phyloP scores from a whole-genome alignment of 306 rosid species.

The Heteromeles arbutifolia region DNA sequence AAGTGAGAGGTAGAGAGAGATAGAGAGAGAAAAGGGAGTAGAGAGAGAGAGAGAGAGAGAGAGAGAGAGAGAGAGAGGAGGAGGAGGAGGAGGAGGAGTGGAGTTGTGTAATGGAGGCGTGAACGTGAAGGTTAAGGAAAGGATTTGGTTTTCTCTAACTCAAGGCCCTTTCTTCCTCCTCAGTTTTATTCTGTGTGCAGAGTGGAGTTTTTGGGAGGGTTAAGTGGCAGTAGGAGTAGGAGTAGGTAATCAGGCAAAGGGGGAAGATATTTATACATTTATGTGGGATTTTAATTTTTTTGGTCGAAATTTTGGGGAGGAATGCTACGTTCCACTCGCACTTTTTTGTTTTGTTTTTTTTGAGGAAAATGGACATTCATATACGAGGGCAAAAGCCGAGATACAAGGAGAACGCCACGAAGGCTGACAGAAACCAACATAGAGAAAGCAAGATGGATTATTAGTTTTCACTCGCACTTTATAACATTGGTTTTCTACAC shows the following conservation, averaged over 20 bases:
- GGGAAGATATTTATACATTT: not conserved
- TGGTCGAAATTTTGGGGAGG: not conserved
- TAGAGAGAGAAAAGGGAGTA: not conserved
- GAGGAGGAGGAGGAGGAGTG: not conserved
- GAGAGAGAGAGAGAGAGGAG: constrained; percentile 1
- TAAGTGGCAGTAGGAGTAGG: not conserved
- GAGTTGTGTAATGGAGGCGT: constrained; percentile 51
- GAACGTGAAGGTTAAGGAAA: constrained; percentile 75
- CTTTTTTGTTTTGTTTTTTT: too few relatives aligned
- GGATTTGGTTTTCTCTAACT: constrained; percentile 51
- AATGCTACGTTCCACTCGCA: not conserved
- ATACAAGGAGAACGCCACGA: too few relatives aligned
- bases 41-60: not conserved
- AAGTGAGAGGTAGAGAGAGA: constrained; percentile 9
- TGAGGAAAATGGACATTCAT: too few relatives aligned
- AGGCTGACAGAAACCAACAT: too few relatives aligned
- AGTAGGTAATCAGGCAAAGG: not conserved
- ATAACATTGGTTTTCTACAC: not conserved
- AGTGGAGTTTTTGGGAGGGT: not conserved
- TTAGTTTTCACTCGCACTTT: not conserved
- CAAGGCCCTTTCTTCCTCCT: constrained; percentile 52
- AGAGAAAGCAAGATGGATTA: too few relatives aligned
- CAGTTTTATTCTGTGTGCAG: constrained; percentile 8
- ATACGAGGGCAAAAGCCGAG: too few relatives aligned
- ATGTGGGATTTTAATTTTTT: not conserved